phyloP scores from a whole-genome alignment of 768 basidiomycete species.

The Russula ochroleuca region DNA sequence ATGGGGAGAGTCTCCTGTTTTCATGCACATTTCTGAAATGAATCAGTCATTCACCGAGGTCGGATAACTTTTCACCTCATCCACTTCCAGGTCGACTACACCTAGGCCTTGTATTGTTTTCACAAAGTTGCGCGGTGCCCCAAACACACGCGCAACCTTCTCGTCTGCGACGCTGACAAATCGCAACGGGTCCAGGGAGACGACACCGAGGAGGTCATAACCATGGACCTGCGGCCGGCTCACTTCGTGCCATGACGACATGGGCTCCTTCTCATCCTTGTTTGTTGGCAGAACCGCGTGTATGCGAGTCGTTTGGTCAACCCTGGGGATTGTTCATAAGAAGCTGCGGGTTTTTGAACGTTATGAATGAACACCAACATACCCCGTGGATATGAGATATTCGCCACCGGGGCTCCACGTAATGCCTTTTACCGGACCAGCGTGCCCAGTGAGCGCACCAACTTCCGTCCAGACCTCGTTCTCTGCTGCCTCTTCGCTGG shows the following conservation, averaged over 20 bases:
- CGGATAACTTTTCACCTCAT: slow-evolving; percentile 43
- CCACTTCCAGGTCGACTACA: slow-evolving; percentile 45
- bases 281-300: slow-evolving; percentile 54
- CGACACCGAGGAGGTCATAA: slow-evolving; percentile 81
- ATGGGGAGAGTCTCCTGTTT: slow-evolving; percentile 56
- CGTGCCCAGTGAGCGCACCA: slow-evolving; percentile 84
- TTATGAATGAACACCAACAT: slow-evolving; percentile 29
- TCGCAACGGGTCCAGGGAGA: slow-evolving; percentile 67
- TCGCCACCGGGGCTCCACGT: slow-evolving; percentile 85
- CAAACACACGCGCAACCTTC: slow-evolving; percentile 91
- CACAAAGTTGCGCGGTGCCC: slow-evolving; percentile 81
- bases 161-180: slow-evolving; percentile 95
- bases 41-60: not conserved
- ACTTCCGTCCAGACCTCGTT: slow-evolving; percentile 65
- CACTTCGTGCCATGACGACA: slow-evolving; percentile 76
- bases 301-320: slow-evolving; percentile 90
- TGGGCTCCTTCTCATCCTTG: slow-evolving; percentile 16
- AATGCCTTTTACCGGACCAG: slow-evolving; percentile 70
- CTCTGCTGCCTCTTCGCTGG: slow-evolving; percentile 18
- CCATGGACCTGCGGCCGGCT: slow-evolving; percentile 95
- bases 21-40: not conserved
- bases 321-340: slow-evolving; percentile 40
- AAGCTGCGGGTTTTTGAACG: not conserved
- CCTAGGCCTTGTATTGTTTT: slow-evolving; percentile 51
- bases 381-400: slow-evolving; percentile 86